Evolutionary conservation across 768 basidiomycete genomes (phyloP), one percentile per base, ranked within the genome.

Genomic region (Harrya chromipes): DNA sequence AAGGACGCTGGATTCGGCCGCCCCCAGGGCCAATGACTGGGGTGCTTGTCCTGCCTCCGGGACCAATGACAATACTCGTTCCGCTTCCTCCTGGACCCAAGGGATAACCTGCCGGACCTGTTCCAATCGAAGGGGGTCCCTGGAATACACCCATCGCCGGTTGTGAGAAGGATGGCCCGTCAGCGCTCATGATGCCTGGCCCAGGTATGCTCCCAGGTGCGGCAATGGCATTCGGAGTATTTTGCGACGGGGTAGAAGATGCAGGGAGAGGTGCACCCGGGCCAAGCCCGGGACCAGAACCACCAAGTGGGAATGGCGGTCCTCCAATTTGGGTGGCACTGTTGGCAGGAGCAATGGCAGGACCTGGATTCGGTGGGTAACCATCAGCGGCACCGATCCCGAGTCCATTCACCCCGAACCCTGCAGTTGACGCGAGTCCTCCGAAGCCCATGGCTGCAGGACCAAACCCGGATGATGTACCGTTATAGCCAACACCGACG

Each of bases 101-200:
- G 3, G 64, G 46, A 43, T 64, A 64, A 16, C 55, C 55, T 11
- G 49, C 24, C 16, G 49, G 37, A 27, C 64, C 53, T 29, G 54
- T 39, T 24, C 52, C 62, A 21, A 62, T 40, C 14, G 62, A 49
- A 26, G 62, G 53, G 6, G 57, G 63, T n/a, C 55, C 59, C 19
- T 61, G 64, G 24, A 65, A 64, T 14, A 61, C 47, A 13, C 64
- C 64, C 64, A 66, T 66, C 1, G 63, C 31, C 2, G 63, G 64
- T 31, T 66, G 63, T 11, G 56, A 52, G 41, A 61, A 63, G 6
- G 50, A 27, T 10, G 47, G 39, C 6, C 59, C 55, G 2, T 66
- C 64, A 4, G 23, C 7, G 26, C 50, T 57, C 10, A 43, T 17
- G 10, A 54, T 47, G 8, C 57, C 55, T 20, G 56, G 50, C 10